Evolutionary conservation across 441 rosid genomes (phyloP), one percentile per base, ranked within the genome.

Genomic region (Aleurites moluccanus): DNA sequence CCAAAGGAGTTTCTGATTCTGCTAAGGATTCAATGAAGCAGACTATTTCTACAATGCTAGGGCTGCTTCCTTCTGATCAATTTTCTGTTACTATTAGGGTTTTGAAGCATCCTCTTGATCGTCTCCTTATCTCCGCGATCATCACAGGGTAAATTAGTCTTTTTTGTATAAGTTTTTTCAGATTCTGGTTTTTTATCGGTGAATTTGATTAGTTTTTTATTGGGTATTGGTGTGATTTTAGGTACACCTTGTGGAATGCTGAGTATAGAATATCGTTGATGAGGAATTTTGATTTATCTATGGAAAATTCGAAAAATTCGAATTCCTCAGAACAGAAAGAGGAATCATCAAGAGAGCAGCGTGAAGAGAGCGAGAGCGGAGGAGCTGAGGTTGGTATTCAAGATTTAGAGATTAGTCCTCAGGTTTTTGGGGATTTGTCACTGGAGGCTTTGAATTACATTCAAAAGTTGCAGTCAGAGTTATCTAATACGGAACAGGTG

Each of bases 191-290:
- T 38, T 47, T 57, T 3, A 50, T 23, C 47, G 47, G 56, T 47
- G 44, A 3, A 30, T 50, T 44, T 23, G 16, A 8, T 56, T 30
- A 1, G 33, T 15, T 49, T 62, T 52, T 33, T 69, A 33, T 68
- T 21, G 35, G 15, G 53, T 59, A 14, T 44, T 13, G 45, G 4
- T 61, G 60, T 80, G 61, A 9, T 25, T 66, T 28, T 69, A 93
- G 98, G 83, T 93, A 91, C 72, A 93, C 98, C 9, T 64, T 93
- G 80, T 90, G 98, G 98, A 93, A 90, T 77, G 96, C 96, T 20
- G 96, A 93, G 83, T 93, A 93, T 71, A 88, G 97, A 81, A 80
- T 93, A n/a, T 88, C 91, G 2, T 79, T 91, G 87, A 78, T 73
- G 80, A 84, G 94, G 80, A 92, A 91, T 80, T 84, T 86, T 21